Evolutionary conservation across 805 yeast genomes (phyloP), one percentile per base, ranked within the genome.

Genomic region (Tetrapisispora iriomotensis): DNA sequence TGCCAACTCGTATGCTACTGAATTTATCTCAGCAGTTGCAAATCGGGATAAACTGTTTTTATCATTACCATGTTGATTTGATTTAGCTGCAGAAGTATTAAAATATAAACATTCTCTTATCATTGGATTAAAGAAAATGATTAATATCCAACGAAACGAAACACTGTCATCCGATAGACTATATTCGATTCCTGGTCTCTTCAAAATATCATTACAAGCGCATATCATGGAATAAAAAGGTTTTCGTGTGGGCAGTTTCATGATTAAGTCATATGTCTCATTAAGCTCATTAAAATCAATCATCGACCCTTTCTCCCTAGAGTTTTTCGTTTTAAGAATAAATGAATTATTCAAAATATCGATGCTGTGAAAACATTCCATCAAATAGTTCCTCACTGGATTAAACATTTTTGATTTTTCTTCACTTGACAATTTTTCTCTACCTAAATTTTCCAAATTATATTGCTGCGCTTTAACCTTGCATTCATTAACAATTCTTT

Each of bases 51-150:
- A 26, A 10, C 19, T 24, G n/a, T 41, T 42, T 23, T 31, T 51
- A 13, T 10, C 38, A 50, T 38, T 45, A 17, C 24, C 28, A 33
- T 14, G 13, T 15, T 7, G 8, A 59, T 33, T 67, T 20, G 33
- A 12, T 25, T 34, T 23, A 17, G 32, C 57, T 4, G 32, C 39
- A 3, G 29, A 19, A 12, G 26, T 33, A 22, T 33, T 33, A 23
- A 12, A 23, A 24, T 20, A 24, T 14, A 76, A 60, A 8, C 79
- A 70, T 18, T 67, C 62, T 6, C 70, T 60, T 7, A 83, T 57
- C 5, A 72, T 65, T 0, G 95, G 95, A 23, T 79, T 74, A 42
- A 82, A 88, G 37, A 81, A 58, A 10, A 84, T 60, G 3, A 84
- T 74, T 14, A 84, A 58, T 1, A 84, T 48, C 80, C 85, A 82